Base-by-base conservation (phyloP, 2,329 filamentous ascomycete species). In the Exophiala oligosperma region DNA sequence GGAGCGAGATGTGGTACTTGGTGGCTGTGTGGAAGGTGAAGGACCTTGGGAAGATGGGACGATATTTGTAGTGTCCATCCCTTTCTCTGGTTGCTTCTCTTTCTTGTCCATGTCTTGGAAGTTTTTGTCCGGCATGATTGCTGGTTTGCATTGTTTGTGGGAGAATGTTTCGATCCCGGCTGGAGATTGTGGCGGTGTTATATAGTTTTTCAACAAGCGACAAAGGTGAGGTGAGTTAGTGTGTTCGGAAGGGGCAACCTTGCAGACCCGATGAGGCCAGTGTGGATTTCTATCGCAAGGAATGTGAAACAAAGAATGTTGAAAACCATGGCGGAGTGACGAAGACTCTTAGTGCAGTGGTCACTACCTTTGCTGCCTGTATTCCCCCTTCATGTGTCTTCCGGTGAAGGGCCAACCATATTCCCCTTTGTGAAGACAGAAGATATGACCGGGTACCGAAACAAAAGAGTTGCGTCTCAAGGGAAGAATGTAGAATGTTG, bases 31-130 rank as follows among this genome's bases (percentile, higher is more conserved):
- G 32, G 11, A 35, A 5, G 11, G 32, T 35, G 6, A 6, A 35
- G 6, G 32, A 9, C 7, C 7, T 28, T 28, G 4, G 26, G 26
- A 28, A 4, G 26, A 28, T 28, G 26, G 26, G 26, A 28, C 26
- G 4, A 9, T 46, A 47, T 26, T 12, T 48, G 52, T 5, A 29
- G 44, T 23, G 12, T 32, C n/a, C 43, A 35, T 17, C 5, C 28
- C 32, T 35, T 35, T 7, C 46, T 49, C 8, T 11, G 41, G 44
- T 50, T 24, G 46, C 38, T 54, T 24, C 26, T 47, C 47, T 54
- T 40, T 54, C 41, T 44, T 24, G 44, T 55, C 53, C 53, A 55
- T 55, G 14, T 8, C 53, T 32, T 23, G 46, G 24, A 55, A 44
- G 35, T 50, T 23, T 44, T 38, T 17, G 35, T 49, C 53, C 32